phyloP scores from a whole-genome alignment of 2,329 filamentous ascomycete species.

The Calonectria multiphialidica region DNA sequence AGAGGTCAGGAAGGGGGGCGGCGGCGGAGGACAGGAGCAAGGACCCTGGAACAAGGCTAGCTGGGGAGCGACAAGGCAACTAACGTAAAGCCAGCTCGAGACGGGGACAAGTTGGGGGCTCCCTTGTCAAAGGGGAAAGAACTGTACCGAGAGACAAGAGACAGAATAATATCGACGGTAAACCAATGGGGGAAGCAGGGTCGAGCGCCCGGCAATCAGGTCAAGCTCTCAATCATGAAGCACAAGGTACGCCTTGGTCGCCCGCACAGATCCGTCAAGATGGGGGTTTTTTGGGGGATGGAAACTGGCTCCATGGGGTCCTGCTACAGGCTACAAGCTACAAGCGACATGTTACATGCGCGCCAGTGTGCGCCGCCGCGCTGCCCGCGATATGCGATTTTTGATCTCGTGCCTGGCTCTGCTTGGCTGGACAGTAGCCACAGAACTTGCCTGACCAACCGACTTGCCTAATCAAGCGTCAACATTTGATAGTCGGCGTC shows the following conservation, averaged over 20 bases:
- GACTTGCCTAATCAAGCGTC: neutral
- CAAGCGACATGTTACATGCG: neutral
- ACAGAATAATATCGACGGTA: neutral
- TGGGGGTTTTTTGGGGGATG: neutral
- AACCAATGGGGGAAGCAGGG: neutral
- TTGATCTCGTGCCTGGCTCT: neutral
- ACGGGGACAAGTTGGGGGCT: neutral
- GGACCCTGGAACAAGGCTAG: constrained; percentile 25
- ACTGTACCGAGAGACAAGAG: neutral
- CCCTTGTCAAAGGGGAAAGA: neutral
- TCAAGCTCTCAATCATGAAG: neutral
- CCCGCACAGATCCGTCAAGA: neutral
- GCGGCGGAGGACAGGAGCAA: constrained; percentile 3
- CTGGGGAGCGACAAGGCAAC: neutral
- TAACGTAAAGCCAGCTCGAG: constrained; percentile 10
- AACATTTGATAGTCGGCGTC: neutral
- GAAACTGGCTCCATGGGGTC: neutral
- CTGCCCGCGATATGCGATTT: neutral
- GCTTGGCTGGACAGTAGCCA: neutral
- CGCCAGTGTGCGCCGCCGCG: neutral
- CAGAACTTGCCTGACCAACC: neutral
- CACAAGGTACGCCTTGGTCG: neutral
- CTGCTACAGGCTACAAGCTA: neutral
- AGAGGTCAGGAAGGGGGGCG: constrained; percentile 15
- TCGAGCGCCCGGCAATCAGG: neutral